A percentile compares a stretch with the other conserved stretches of the same genome.
Conservation (phyloP, 129 eudicot genomes). For the Tagetes patula region DNA sequence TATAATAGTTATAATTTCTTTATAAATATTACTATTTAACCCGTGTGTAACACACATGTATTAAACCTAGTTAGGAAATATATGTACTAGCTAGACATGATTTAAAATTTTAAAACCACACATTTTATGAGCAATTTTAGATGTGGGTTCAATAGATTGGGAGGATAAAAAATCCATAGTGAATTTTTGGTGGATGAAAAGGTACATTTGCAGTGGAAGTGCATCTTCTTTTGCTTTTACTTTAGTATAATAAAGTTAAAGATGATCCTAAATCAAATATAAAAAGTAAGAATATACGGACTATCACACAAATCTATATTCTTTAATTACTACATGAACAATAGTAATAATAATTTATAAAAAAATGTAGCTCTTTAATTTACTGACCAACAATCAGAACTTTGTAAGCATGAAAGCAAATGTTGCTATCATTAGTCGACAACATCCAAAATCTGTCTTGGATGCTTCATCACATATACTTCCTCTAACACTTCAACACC, state of each 20-base stretch:
- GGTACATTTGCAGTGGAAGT: slow-evolving; percentile 34
- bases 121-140: slow-evolving; percentile 8
- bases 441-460: slow-evolving; percentile 28
- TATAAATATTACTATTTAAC: too few relatives aligned
- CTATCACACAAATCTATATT: slow-evolving; percentile 17
- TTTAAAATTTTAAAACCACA: slow-evolving; percentile 4
- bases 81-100: background rate
- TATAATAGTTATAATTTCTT: too few relatives aligned
- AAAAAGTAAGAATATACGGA: slow-evolving; percentile 21
- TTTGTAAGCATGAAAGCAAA: slow-evolving; percentile 34
- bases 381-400: slow-evolving; percentile 27
- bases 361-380: background rate
- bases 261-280: slow-evolving; percentile 54
- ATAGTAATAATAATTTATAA: background rate
- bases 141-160: slow-evolving; percentile 13
- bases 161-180: slow-evolving; percentile 19
- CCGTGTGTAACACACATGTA: too few relatives aligned
- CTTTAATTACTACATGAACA: slow-evolving; percentile 3
- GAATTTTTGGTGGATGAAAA: slow-evolving; percentile 26
- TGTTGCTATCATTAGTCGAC: slow-evolving; percentile 37
- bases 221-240: slow-evolving; percentile 77
- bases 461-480: slow-evolving; percentile 33
- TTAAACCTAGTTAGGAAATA: too few relatives aligned
- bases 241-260: slow-evolving; percentile 59
- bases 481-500: slow-evolving; percentile 19